phyloP scores from a whole-genome alignment of 2,329 filamentous ascomycete species.

The Cercospora brassicicola region DNA sequence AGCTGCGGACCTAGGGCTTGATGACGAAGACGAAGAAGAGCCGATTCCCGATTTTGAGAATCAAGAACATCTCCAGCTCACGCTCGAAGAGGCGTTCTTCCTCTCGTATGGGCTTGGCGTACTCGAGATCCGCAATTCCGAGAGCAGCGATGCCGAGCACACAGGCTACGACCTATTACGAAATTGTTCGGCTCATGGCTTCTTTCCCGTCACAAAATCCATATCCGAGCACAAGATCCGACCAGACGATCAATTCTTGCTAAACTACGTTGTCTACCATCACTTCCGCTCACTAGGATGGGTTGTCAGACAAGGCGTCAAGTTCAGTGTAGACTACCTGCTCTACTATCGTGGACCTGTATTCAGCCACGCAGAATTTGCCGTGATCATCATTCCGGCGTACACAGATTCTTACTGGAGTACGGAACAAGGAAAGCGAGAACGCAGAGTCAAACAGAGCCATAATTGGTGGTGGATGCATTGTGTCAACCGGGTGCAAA shows the following conservation, averaged over 20 bases:
- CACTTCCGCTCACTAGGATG: conserved; percentile 94
- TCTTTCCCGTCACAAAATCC: conserved; percentile 59
- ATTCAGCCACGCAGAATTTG: conserved; percentile 94
- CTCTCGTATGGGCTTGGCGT: conserved; percentile 77
- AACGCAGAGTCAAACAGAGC: conserved; percentile 50
- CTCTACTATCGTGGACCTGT: conserved; percentile 90
- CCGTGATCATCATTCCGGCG: conserved; percentile 77
- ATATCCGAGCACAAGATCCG: conserved; percentile 53
- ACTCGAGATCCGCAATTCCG: conserved; percentile 60
- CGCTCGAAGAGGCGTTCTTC: conserved; percentile 88
- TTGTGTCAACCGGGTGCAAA: conserved; percentile 83
- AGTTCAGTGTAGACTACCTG: conserved; percentile 94
- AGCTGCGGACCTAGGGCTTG: conserved; percentile 1
- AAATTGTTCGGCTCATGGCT: conserved; percentile 52
- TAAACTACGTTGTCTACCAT: conserved; percentile 88
- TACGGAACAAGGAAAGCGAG: conserved; percentile 46
- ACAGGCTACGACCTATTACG: conserved; percentile 53
- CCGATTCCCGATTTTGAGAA: conserved; percentile 41
- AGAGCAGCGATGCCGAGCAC: conserved; percentile 30
- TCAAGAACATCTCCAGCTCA: conserved; percentile 88
- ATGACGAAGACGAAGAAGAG: conserved; percentile 17
- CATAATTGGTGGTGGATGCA: conserved; percentile 79
- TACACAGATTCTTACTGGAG: conserved; percentile 75
- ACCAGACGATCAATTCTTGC: conserved; percentile 77
- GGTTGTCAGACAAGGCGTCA: conserved; percentile 88